Percentiles rank a stretch among this genome's conserved stretches.
Evolutionary conservation across 345 rosid species (phyloP).

Genomic region (Euphorbia tirucalli): DNA sequence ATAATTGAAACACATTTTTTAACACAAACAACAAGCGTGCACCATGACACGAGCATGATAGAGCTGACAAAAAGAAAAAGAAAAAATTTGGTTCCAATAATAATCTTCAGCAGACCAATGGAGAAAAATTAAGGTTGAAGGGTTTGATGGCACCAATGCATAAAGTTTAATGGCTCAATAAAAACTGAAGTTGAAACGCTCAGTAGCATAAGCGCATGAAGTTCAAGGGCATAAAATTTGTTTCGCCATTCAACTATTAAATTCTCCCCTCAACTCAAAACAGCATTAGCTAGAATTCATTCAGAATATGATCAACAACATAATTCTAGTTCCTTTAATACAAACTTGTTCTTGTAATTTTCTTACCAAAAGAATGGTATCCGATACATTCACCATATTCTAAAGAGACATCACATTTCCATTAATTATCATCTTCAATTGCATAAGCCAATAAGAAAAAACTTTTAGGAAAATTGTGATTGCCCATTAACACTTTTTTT

Average conservation of each 20-base stretch:
- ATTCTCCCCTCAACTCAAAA: not conserved
- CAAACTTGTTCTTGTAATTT: not conserved
- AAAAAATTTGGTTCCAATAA: not conserved
- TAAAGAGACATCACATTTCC: not conserved
- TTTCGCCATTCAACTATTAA: not conserved
- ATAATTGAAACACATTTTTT: not conserved
- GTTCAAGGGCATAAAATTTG: not conserved
- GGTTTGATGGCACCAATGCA: not conserved
- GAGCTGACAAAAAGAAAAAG: not conserved
- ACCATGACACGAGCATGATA: not conserved
- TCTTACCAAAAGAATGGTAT: not conserved
- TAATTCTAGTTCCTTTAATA: too few relatives aligned
- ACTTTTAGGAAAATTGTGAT: not conserved
- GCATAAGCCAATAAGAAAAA: not conserved
- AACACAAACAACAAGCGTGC: not conserved
- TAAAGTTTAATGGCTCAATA: not conserved
- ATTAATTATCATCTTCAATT: too few relatives aligned
- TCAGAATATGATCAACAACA: not conserved
- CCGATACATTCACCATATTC: not conserved
- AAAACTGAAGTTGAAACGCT: not conserved
- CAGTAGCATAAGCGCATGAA: not conserved
- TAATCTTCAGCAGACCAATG: not conserved
- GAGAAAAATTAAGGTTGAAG: not conserved
- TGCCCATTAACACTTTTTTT: not conserved
- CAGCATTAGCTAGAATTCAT: not conserved